phyloP scores from a whole-genome alignment of 2,329 filamentous ascomycete species.

The Akanthomyces lecanii region DNA sequence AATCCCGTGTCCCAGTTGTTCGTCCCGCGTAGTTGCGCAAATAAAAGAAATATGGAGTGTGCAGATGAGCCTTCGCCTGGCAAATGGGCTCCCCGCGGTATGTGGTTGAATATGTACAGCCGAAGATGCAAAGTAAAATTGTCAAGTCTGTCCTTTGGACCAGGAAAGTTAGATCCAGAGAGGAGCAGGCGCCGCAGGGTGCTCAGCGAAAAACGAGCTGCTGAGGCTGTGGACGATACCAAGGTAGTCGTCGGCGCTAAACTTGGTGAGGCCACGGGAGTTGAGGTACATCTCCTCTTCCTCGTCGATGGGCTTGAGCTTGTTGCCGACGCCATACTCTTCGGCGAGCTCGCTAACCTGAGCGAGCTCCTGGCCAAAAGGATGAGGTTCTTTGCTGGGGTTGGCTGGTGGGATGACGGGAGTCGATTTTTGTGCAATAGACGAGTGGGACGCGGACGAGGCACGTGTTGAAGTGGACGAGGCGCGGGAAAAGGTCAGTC shows the following conservation, averaged over 20 bases:
- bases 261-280: slow-evolving; percentile 65
- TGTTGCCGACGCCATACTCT: slow-evolving; percentile 67
- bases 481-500: slow-evolving; percentile 53
- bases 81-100: slow-evolving; percentile 2
- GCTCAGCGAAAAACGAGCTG: slow-evolving; percentile 52
- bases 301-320: slow-evolving; percentile 61
- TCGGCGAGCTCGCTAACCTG: slow-evolving; percentile 92
- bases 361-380: slow-evolving; percentile 84
- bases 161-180: slow-evolving; percentile 47
- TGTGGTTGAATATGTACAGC: slow-evolving; percentile 30
- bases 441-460: slow-evolving; percentile 43
- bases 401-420: slow-evolving; percentile 17
- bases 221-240: slow-evolving; percentile 71
- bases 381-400: slow-evolving; percentile 49
- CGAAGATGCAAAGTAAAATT: slow-evolving; percentile 21
- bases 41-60: not conserved
- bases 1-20: slow-evolving; percentile 7
- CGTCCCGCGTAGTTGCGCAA: slow-evolving; percentile 11
- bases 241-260: slow-evolving; percentile 78
- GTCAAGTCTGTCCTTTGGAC: not conserved
- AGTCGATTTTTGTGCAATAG: slow-evolving; percentile 27
- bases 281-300: slow-evolving; percentile 66
- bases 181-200: slow-evolving; percentile 30
- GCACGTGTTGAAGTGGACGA: slow-evolving; percentile 53
- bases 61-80: slow-evolving; percentile 4